Percentiles rank a stretch among this genome's conserved stretches.
These are phyloP conservation scores for Chaetomium fimeti DNA, from an alignment of 495 filamentous ascomycete genomes.

Conservation along the genomic window DNA sequence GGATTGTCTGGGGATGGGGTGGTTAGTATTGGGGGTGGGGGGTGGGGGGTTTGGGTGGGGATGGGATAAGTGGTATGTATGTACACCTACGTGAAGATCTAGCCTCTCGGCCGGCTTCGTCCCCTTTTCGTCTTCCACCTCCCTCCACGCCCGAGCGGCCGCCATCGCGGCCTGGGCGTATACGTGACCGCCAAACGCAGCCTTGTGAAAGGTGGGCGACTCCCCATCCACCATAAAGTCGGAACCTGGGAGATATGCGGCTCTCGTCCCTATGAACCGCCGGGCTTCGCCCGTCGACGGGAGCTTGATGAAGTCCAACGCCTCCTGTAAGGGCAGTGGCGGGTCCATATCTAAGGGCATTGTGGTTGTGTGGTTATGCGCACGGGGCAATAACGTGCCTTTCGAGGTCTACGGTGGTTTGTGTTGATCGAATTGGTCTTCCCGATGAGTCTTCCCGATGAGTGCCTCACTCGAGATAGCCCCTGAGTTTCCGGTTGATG, in stretches of 20 bases:
- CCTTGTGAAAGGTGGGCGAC: constrained; percentile 21
- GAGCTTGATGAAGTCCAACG: constrained; percentile 37
- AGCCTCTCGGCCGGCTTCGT: constrained; percentile 33
- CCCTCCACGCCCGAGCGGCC: constrained; percentile 50
- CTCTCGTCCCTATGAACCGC: constrained; percentile 42
- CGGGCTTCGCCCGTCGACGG: constrained; percentile 28
- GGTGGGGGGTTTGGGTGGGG: neutral
- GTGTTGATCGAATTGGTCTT: neutral
- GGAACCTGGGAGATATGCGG: constrained; percentile 36
- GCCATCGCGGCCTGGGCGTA: constrained; percentile 65
- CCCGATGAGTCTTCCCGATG: too few relatives aligned
- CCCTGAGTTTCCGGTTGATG: too few relatives aligned
- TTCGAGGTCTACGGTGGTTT: neutral
- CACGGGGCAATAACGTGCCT: neutral
- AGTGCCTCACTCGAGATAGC: too few relatives aligned
- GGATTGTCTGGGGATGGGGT: constrained; percentile 52
- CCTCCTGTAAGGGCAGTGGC: constrained; percentile 43
- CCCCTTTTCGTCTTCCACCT: constrained; percentile 39
- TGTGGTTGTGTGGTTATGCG: neutral
- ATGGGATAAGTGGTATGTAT: too few relatives aligned
- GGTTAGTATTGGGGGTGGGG: neutral
- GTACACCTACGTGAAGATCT: constrained; percentile 57
- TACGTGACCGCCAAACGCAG: constrained; percentile 64
- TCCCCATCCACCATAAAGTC: constrained; percentile 27
- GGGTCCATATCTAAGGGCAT: constrained; percentile 20